Conservation (phyloP, 495 filamentous ascomycete genomes). For the Tuber melanosporum region DNA sequence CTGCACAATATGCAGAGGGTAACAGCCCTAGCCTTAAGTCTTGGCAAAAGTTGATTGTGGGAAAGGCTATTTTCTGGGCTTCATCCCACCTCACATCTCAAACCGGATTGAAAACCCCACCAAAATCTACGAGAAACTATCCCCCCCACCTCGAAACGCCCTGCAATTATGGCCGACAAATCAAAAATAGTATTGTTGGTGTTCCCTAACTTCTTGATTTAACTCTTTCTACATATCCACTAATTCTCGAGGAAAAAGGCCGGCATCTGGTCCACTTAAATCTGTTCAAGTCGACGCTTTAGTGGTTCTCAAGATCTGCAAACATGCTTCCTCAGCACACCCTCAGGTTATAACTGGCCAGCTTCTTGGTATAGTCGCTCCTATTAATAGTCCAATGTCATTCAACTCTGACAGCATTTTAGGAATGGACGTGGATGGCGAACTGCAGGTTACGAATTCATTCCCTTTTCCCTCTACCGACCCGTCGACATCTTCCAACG, state of each 20-base stretch:
- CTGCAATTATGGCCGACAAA: conserved; percentile 33
- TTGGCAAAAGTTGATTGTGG: conserved; percentile 35
- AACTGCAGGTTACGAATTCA: conserved; percentile 84
- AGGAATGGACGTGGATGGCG: conserved; percentile 80
- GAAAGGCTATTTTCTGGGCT: conserved; percentile 20
- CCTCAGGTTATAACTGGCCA: conserved; percentile 40
- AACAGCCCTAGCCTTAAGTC: conserved; percentile 32
- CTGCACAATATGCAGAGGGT: not conserved
- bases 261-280: conserved; percentile 49
- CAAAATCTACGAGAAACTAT: conserved; percentile 13
- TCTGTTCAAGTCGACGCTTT: conserved; percentile 75
- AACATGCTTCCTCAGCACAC: conserved; percentile 48
- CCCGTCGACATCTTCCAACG: conserved; percentile 56
- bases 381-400: conserved; percentile 47
- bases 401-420: conserved; percentile 52
- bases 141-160: not conserved
- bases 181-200: not conserved
- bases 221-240: not conserved
- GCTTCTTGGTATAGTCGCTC: conserved; percentile 31
- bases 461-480: conserved; percentile 92
- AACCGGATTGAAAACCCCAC: conserved; percentile 3
- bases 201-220: conserved; percentile 15
- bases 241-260: conserved; percentile 8
- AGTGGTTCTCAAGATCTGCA: conserved; percentile 79
- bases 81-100: conserved; percentile 26